These are phyloP conservation scores for Eucalyptus tenuipes DNA, from an alignment of 345 rosid species.

Conservation along the genomic window DNA sequence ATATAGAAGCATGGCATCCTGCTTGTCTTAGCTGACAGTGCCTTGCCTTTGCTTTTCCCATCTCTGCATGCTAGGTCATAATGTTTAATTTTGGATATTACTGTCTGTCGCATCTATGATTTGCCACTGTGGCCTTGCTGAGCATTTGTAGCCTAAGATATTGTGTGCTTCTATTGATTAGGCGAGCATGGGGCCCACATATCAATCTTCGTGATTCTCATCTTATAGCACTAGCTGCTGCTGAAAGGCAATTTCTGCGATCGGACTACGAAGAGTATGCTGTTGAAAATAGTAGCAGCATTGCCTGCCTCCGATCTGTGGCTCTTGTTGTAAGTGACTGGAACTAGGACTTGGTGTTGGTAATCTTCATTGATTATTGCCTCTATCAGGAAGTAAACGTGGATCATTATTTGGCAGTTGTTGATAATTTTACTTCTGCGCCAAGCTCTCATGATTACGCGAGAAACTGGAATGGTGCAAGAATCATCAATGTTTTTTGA, in stretches of 20 bases:
- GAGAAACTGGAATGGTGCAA: conserved; percentile 25
- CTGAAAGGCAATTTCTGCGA: conserved; percentile 35
- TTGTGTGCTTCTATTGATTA: background rate
- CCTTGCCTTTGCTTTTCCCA: background rate
- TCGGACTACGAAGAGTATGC: conserved; percentile 51
- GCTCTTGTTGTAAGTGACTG: conserved; percentile 33
- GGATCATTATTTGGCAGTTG: conserved; percentile 18
- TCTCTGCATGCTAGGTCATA: background rate
- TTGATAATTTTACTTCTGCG: conserved; percentile 40
- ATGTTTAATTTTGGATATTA: background rate
- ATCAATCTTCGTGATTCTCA: conserved; percentile 40
- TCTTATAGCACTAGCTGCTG: conserved; percentile 42
- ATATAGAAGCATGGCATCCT: background rate
- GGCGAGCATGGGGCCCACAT: conserved; percentile 56
- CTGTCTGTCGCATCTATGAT: background rate
- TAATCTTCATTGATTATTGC: background rate
- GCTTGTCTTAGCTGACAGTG: background rate
- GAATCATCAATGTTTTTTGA: conserved; percentile 29
- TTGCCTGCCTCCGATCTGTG: conserved; percentile 47
- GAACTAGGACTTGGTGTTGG: background rate
- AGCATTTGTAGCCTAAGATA: background rate
- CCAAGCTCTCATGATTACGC: conserved; percentile 35
- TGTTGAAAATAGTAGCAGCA: conserved; percentile 32
- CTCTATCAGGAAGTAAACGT: background rate
- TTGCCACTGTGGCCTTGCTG: background rate